phyloP scores from a whole-genome alignment of 2,329 filamentous ascomycete genomes.

The Fusarium napiforme region DNA sequence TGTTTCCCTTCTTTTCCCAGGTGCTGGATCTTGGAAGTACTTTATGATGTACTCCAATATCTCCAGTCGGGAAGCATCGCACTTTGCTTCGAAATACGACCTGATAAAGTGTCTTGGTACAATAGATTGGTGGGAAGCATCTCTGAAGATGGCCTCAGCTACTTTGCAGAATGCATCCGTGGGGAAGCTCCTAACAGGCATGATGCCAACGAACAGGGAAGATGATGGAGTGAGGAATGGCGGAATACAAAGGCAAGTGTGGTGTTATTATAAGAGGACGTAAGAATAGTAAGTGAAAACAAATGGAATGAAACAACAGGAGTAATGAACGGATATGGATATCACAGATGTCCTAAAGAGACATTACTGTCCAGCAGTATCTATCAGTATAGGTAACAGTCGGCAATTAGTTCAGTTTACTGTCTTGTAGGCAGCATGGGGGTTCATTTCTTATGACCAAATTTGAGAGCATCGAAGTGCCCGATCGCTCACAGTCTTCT shows the following conservation, averaged over 20 bases:
- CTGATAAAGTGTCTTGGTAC: background rate
- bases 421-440: background rate
- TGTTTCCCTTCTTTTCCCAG: background rate
- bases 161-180: background rate
- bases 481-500: background rate
- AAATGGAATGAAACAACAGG: background rate
- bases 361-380: background rate
- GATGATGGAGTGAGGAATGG: background rate
- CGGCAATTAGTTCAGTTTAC: background rate
- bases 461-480: background rate
- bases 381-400: background rate
- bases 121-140: background rate
- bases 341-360: background rate
- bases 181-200: background rate
- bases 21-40: background rate
- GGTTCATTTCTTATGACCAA: background rate
- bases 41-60: background rate
- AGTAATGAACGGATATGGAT: background rate
- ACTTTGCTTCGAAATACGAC: background rate
- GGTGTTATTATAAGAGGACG: background rate
- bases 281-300: background rate
- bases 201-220: background rate
- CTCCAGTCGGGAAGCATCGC: background rate
- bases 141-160: background rate
- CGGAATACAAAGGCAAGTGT: background rate